Evolutionary conservation across 805 yeast genomes (phyloP), one percentile per base, ranked within the genome.

Genomic region (Saccharomycopsis fibuligera): DNA sequence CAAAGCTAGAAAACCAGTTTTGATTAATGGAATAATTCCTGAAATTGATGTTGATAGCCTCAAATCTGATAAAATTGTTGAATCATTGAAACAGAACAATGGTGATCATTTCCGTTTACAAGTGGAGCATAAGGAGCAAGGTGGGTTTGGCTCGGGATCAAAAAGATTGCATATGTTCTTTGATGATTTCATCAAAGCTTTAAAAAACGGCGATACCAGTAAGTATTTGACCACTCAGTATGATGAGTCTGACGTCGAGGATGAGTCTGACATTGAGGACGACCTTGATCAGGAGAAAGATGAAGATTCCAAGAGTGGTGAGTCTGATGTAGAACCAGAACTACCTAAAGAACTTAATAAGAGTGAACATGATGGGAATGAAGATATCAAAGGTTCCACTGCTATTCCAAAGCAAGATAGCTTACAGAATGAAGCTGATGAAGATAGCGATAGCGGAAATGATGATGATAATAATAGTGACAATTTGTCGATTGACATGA

Each of bases 161-260:
- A 66, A 68, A 48, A 66, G 89, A 54, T 61, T 70, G 14, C 69
- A 70, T 47, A 70, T 81, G 77, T 61, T 65, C 2, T 68, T 83
- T 51, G 58, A 58, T 0, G 77, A 78, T 17, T 70, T 84, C 41
- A 60, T 81, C 45, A 58, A 62, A 0, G 67, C 63, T 51, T 56
- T 81, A 24, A 48, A 60, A 25, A 40, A 56, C 2, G 79, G 76
- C 1, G 76, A 75, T 16, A 70, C 63, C 25, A 62, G 68, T 0
- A 69, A 74, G 49, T 83, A 84, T 55, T 65, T 83, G 60, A 84
- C 90, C 1, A 84, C 90, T 0, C 90, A 84, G 55, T 84, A 84
- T 57, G 64, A 59, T 47, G 62, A 60, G 23, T 65, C 60, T 17
- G 62, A 57, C 2, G 55, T 55, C 23, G 58, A 54, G 16, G 61